phyloP scores from a whole-genome alignment of 2,329 filamentous ascomycete genomes.

The Metarhizium guizhouense region DNA sequence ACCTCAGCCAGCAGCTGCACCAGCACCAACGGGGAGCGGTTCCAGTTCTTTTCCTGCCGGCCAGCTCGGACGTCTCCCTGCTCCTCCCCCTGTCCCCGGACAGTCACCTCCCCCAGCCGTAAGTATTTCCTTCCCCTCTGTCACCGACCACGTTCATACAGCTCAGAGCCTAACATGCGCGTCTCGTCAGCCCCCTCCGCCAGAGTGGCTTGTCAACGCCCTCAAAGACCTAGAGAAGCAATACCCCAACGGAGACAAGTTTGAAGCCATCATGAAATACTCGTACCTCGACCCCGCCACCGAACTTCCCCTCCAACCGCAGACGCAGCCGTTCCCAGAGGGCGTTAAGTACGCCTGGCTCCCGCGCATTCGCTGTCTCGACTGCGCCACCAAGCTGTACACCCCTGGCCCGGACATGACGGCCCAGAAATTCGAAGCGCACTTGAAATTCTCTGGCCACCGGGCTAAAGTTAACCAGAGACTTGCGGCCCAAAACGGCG shows the following conservation, averaged over 20 bases:
- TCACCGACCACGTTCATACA: neutral
- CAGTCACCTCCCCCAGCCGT: slow-evolving; percentile 50
- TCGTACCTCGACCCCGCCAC: slow-evolving; percentile 68
- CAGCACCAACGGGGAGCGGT: slow-evolving; percentile 18
- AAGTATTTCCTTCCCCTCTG: slow-evolving; percentile 27
- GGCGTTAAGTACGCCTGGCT: slow-evolving; percentile 74
- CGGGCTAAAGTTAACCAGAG: slow-evolving; percentile 52
- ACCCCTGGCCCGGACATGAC: slow-evolving; percentile 80
- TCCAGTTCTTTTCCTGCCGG: slow-evolving; percentile 34
- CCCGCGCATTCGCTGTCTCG: slow-evolving; percentile 81
- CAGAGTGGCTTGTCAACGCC: slow-evolving; percentile 72
- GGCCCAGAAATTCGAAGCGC: slow-evolving; percentile 85
- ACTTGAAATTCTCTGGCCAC: slow-evolving; percentile 78
- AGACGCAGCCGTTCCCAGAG: slow-evolving; percentile 45
- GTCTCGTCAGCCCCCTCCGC: slow-evolving; percentile 60
- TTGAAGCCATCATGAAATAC: slow-evolving; percentile 88
- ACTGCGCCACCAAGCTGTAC: slow-evolving; percentile 91
- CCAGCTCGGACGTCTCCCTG: slow-evolving; percentile 60
- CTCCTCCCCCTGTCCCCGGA: slow-evolving; percentile 50
- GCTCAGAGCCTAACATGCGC: neutral
- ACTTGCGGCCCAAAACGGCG: slow-evolving; percentile 16
- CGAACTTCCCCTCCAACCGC: slow-evolving; percentile 51
- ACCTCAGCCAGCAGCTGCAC: slow-evolving; percentile 21
- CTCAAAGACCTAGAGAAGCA: slow-evolving; percentile 60
- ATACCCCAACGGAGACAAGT: slow-evolving; percentile 68